Evolutionary conservation across 768 basidiomycete species (phyloP).

Genomic region (Termitomyces sp.): DNA sequence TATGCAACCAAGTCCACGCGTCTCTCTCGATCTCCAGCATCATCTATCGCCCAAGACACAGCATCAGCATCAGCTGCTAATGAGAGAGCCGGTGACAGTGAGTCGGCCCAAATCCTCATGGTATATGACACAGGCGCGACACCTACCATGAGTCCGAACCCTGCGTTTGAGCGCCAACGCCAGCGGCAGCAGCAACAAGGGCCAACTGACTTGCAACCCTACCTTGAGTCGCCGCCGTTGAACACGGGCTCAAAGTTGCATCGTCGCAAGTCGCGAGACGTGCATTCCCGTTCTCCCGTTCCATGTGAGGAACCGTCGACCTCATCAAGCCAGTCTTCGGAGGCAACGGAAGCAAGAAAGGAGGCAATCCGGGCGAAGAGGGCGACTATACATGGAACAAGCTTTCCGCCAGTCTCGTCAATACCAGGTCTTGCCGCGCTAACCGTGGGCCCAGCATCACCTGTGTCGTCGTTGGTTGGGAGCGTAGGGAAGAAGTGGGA

Average conservation of each 20-base stretch:
- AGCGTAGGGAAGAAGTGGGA: slow-evolving; percentile 60
- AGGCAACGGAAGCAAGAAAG: background rate
- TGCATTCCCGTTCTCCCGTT: background rate
- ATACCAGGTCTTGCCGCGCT: slow-evolving; percentile 38
- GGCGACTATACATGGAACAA: slow-evolving; percentile 12
- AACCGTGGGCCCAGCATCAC: slow-evolving; percentile 17
- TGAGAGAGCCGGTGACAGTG: slow-evolving; percentile 17
- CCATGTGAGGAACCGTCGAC: background rate
- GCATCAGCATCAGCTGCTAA: background rate
- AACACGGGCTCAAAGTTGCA: slow-evolving; percentile 17
- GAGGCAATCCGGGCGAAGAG: slow-evolving; percentile 7
- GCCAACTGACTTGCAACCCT: background rate
- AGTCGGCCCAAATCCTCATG: slow-evolving; percentile 32
- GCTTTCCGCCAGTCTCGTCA: slow-evolving; percentile 30
- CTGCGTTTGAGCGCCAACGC: slow-evolving; percentile 30
- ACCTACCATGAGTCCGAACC: slow-evolving; percentile 47
- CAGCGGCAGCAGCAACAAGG: slow-evolving; percentile 21
- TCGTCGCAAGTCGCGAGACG: slow-evolving; percentile 22
- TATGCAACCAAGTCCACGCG: slow-evolving; percentile 24
- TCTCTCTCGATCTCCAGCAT: slow-evolving; percentile 42
- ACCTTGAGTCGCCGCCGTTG: slow-evolving; percentile 3
- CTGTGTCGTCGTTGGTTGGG: slow-evolving; percentile 47
- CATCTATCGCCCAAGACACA: slow-evolving; percentile 40
- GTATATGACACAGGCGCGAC: slow-evolving; percentile 49
- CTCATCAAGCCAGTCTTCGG: background rate